Conservation (phyloP, 257 asterid species). For the Nicotiana benthamiana region DNA sequence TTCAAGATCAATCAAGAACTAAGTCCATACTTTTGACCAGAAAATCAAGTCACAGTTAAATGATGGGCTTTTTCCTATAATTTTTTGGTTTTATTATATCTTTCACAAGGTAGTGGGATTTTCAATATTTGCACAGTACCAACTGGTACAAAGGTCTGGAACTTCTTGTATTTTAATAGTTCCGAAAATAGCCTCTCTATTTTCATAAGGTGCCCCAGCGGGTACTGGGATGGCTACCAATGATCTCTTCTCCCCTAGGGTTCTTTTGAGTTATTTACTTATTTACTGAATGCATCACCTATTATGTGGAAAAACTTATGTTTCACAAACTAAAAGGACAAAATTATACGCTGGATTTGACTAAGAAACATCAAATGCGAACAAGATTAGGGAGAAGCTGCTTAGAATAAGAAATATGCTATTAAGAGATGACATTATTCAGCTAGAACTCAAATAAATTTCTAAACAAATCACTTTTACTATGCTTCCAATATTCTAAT, state of each 20-base stretch:
- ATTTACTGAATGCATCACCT: not conserved
- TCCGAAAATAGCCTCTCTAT: no score
- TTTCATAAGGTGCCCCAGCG: no score
- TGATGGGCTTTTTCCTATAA: no score
- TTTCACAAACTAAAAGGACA: not conserved
- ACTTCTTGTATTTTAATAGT: no score
- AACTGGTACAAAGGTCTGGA: no score
- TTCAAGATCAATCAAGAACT: not conserved
- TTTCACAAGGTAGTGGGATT: no score
- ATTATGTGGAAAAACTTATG: not conserved
- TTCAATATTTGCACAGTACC: no score
- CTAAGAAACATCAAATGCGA: not conserved
- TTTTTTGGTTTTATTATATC: no score
- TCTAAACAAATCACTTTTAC: not conserved
- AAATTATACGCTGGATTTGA: not conserved
- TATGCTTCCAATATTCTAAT: constrained; percentile 9
- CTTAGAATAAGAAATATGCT: not conserved
- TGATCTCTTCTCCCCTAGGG: no score
- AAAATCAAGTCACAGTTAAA: no score
- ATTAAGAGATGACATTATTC: not conserved
- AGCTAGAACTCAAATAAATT: not conserved
- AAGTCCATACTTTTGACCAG: no score
- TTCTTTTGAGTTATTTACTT: not conserved
- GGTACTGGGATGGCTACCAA: no score
- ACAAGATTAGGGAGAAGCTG: not conserved